Evolutionary conservation across 176 grass and related monocot genomes (phyloP).

Genomic region (Elaeis guineensis): DNA sequence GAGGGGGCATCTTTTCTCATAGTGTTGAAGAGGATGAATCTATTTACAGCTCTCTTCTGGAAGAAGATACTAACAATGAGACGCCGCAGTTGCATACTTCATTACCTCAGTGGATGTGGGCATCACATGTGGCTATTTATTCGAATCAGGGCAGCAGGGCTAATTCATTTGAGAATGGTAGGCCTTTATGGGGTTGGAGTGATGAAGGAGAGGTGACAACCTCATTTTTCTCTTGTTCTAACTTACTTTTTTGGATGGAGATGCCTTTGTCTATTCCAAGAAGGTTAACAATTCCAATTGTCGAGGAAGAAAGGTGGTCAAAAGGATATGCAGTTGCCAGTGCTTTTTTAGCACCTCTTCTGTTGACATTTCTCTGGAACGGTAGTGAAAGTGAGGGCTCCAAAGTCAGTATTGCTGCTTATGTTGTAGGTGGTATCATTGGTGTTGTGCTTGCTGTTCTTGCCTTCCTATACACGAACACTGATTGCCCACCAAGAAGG

Average conservation of each 20-base stretch:
- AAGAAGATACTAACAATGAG: slow-evolving; percentile 49
- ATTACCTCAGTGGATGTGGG: slow-evolving; percentile 99
- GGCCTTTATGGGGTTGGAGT: slow-evolving; percentile 97
- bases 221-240: slow-evolving; percentile 44
- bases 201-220: slow-evolving; percentile 51
- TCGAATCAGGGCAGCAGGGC: slow-evolving; percentile 62
- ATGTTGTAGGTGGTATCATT: slow-evolving; percentile 37
- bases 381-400: slow-evolving; percentile 35
- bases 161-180: slow-evolving; percentile 46
- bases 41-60: slow-evolving; percentile 70
- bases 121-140: slow-evolving; percentile 96
- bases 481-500: slow-evolving; percentile 61
- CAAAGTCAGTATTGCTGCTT: slow-evolving; percentile 32
- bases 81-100: slow-evolving; percentile 38
- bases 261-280: slow-evolving; percentile 85
- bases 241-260: slow-evolving; percentile 64
- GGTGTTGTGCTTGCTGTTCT: slow-evolving; percentile 49
- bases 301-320: slow-evolving; percentile 88
- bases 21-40: slow-evolving; percentile 61
- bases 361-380: slow-evolving; percentile 74
- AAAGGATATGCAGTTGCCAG: slow-evolving; percentile 77
- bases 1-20: slow-evolving; percentile 70
- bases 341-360: slow-evolving; percentile 59
- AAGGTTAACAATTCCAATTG: slow-evolving; percentile 77
- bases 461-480: slow-evolving; percentile 55